Evolutionary conservation across 169 alveolate species (phyloP), one percentile per base, ranked within the genome.

Genomic region (Eimeria praecox): DNA sequence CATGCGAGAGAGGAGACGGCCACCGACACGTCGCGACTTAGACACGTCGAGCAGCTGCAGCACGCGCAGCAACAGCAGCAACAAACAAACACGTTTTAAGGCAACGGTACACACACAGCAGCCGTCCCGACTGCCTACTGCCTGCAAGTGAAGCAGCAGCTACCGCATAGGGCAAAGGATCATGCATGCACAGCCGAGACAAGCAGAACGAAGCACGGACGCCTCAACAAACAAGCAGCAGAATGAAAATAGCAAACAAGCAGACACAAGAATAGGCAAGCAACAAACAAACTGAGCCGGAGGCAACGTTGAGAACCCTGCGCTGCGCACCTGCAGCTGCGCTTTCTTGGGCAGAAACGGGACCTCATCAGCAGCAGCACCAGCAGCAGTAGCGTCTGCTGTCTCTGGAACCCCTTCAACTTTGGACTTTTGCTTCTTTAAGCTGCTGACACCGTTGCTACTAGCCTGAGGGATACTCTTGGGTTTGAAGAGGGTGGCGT

Each of bases 21-120:
- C 90, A n/a, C 90, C 90, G n/a, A 82, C 73, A n/a, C 90, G 90
- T 14, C 90, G 90, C 1, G 66, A 52, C 49, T 52, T 82, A n/a
- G 90, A 82, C 64, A 82, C 44, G 12, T 82, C 90, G 27, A 82
- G 49, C 44, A 82, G 73, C 90, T 82, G 49, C 33, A 82, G 38
- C 80, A 69, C n/a, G 35, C 49, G 1, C 80, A 69, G 80, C 24
- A 69, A 30, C 80, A 69, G 46, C 27, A 33, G 35, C 80, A 33
- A 33, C 44, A 5, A 14, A 33, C 18, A 27, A 69, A 33, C 46
- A 33, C 30, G 49, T 18, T 27, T 27, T 18, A 62, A 62, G 73
- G 33, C 33, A 59, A 4, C 24, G 22, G 30, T 38, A 62, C 14
- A 5, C 73, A 62, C 16, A n/a, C 14, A 38, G n/a, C 73, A 20